phyloP scores from a whole-genome alignment of 225 moss, liverwort and hornwort species.

The Marchantia paleacea region DNA sequence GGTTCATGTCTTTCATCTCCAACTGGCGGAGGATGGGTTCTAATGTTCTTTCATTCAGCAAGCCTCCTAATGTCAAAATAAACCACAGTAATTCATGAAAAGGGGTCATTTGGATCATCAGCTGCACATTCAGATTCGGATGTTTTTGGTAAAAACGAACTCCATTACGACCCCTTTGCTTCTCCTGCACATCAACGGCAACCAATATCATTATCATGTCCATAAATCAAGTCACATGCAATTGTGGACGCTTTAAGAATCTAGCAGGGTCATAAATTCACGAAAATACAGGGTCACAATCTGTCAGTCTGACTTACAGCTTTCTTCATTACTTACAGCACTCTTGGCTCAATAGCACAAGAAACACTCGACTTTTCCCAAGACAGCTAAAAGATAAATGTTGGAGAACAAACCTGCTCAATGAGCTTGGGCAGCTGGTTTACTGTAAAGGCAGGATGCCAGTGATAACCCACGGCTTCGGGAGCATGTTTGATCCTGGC shows the following conservation, averaged over 20 bases:
- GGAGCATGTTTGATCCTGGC: constrained; percentile 73
- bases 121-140: constrained; percentile 61
- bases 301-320: no score
- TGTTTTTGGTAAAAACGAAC: constrained; percentile 78
- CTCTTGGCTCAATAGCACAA: no score
- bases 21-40: constrained; percentile 50
- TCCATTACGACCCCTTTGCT: constrained; percentile 77
- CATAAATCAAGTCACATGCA: no score
- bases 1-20: constrained; percentile 48
- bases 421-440: constrained; percentile 71
- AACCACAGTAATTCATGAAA: constrained; percentile 73
- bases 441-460: constrained; percentile 78
- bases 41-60: constrained; percentile 58
- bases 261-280: no score
- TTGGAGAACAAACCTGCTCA: constrained; percentile 52
- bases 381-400: no score
- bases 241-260: no score
- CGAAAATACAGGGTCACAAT: no score
- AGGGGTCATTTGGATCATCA: constrained; percentile 81
- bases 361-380: no score
- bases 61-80: constrained; percentile 66
- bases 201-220: background rate
- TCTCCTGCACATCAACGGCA: constrained; percentile 50
- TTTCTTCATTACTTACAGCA: no score
- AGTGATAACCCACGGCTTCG: constrained; percentile 76